A percentile compares a stretch with the other conserved stretches of the same genome.
phyloP scores from a whole-genome alignment of 2,329 filamentous ascomycete species.

The Penicillium brasilianum region DNA sequence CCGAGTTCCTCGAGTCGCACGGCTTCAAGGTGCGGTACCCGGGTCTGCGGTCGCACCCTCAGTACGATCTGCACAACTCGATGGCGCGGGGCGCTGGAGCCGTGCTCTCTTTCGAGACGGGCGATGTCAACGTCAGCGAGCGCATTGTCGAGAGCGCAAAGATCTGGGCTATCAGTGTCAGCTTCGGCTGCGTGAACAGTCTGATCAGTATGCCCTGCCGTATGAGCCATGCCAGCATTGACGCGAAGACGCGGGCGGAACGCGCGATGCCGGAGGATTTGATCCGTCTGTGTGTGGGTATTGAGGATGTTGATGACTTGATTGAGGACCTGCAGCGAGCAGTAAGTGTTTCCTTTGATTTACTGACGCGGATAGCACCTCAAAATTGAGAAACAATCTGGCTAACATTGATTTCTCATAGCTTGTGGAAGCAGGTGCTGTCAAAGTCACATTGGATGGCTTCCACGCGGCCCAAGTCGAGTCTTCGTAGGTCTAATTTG shows the following conservation, averaged over 20 bases:
- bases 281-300: constrained; percentile 92
- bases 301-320: constrained; percentile 89
- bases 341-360: constrained; percentile 63
- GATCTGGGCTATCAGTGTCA: constrained; percentile 94
- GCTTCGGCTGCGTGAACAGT: constrained; percentile 97
- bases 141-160: constrained; percentile 91
- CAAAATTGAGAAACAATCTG: neutral
- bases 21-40: constrained; percentile 97
- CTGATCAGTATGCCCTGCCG: constrained; percentile 99
- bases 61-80: constrained; percentile 94
- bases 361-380: neutral
- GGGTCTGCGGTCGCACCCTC: constrained; percentile 89
- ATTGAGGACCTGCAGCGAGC: constrained; percentile 91
- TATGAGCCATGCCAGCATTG: constrained; percentile 99
- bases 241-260: constrained; percentile 87
- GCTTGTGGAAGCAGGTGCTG: constrained; percentile 93
- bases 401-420: constrained; percentile 42
- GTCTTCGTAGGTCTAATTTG: constrained; percentile 11
- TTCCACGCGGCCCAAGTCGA: constrained; percentile 65
- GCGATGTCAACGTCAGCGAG: constrained; percentile 80
- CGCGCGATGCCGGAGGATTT: constrained; percentile 95
- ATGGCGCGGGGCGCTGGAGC: constrained; percentile 94
- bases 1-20: constrained; percentile 84
- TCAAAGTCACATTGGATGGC: constrained; percentile 81
- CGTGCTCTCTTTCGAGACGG: constrained; percentile 94